These are phyloP conservation scores for Cercophora samala DNA, from an alignment of 495 filamentous ascomycete species.

Conservation along the genomic window DNA sequence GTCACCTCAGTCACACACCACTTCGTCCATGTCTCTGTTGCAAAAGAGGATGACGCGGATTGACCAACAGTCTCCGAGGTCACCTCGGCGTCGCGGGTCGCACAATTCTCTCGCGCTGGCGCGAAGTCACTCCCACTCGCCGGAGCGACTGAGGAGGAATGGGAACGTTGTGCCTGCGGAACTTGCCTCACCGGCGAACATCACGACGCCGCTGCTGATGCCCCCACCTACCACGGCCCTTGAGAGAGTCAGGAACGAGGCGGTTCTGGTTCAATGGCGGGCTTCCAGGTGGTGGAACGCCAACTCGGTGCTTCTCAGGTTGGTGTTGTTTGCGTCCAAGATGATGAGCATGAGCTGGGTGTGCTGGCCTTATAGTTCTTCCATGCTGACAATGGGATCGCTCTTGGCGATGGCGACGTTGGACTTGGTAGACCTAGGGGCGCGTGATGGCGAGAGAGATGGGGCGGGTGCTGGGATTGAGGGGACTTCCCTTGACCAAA, in stretches of 20 bases:
- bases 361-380: constrained; percentile 47
- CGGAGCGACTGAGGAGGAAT: constrained; percentile 17
- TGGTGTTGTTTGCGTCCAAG: constrained; percentile 40
- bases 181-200: constrained; percentile 33
- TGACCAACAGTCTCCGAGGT: neutral
- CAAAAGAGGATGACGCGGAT: constrained; percentile 27
- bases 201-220: constrained; percentile 53
- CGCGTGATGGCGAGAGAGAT: constrained; percentile 6
- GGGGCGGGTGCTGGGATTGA: neutral
- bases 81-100: neutral
- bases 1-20: constrained; percentile 24
- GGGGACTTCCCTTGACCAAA: neutral
- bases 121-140: constrained; percentile 25
- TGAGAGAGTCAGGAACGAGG: constrained; percentile 36
- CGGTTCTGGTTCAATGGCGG: constrained; percentile 32
- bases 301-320: constrained; percentile 29
- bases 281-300: constrained; percentile 25
- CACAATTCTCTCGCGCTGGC: constrained; percentile 12
- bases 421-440: constrained; percentile 34
- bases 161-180: constrained; percentile 19
- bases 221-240: constrained; percentile 51
- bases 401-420: constrained; percentile 40
- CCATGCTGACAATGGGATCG: constrained; percentile 31
- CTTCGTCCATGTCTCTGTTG: constrained; percentile 25
- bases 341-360: constrained; percentile 38